phyloP scores from a whole-genome alignment of 768 basidiomycete species.

The Hygrophoropsis aurantiaca region DNA sequence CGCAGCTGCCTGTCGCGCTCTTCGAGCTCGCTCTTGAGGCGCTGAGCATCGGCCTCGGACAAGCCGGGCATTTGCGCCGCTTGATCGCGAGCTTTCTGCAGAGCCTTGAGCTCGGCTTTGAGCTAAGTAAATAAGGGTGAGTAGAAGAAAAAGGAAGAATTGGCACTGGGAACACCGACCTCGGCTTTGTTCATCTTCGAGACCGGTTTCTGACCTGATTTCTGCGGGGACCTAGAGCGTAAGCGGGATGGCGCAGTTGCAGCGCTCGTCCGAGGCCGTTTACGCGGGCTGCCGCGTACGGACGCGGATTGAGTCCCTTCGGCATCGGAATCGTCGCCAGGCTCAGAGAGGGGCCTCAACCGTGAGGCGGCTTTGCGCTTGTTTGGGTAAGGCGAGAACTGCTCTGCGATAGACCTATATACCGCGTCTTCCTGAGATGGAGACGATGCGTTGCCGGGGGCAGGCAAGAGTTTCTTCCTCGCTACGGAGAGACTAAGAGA shows the following conservation, averaged over 20 bases:
- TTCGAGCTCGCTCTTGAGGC: conserved; percentile 25
- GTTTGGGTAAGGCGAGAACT: conserved; percentile 18
- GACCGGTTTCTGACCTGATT: conserved; percentile 22
- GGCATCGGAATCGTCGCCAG: background rate
- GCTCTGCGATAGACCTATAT: conserved; percentile 38
- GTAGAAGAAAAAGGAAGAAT: background rate
- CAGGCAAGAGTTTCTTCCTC: conserved; percentile 26
- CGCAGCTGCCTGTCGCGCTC: conserved; percentile 28
- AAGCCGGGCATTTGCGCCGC: conserved; percentile 31
- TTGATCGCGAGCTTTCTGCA: conserved; percentile 22
- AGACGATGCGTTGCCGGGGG: conserved; percentile 22
- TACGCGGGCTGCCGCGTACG: conserved; percentile 6
- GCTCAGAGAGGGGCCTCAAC: conserved; percentile 1
- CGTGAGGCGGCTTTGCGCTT: conserved; percentile 3
- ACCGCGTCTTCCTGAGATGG: conserved; percentile 34
- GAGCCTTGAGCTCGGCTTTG: conserved; percentile 23
- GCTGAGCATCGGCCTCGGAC: conserved; percentile 27
- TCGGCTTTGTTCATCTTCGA: conserved; percentile 42
- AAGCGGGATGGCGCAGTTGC: no score
- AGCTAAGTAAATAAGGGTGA: conserved; percentile 19
- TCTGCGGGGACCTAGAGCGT: conserved; percentile 1
- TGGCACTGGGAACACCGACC: conserved; percentile 27
- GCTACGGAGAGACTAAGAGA: conserved; percentile 30
- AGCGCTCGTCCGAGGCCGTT: conserved; percentile 9
- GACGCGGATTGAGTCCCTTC: conserved; percentile 10